Evolutionary conservation across 495 filamentous ascomycete species (phyloP), one percentile per base, ranked within the genome.

Genomic region (Cairneyella variabilis): DNA sequence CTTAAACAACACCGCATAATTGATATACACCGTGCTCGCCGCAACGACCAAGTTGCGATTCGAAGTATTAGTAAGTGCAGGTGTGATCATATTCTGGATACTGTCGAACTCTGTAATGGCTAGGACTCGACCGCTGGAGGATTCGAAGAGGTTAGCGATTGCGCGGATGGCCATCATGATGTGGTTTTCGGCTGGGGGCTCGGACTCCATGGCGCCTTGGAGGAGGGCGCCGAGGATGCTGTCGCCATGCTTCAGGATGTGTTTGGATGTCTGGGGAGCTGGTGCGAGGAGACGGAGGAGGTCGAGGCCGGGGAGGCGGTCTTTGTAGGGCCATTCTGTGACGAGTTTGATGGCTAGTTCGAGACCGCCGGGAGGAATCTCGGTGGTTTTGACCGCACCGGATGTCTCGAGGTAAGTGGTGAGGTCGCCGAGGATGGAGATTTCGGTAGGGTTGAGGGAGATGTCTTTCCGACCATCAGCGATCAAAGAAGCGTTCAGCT

Each of bases 111-210:
- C 69, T 14, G 67, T 66, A 3, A 79, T 69, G 0, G 79, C 79
- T 1, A 91, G 69, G 16, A 74, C 66, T 10, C 88, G 81, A 27
- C 93, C 93, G 50, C 83, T 71, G 3, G 76, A 65, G 0, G 87
- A 90, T 50, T 82, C 80, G 68, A 97, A 97, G 6, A 97, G 71
- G 53, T 99, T 99, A n/a, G 80, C 84, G 42, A 96, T 77, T 12
- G 84, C 77, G 10, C 95, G 90, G 37, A 88, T 71, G 0, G 87
- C 79, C 68, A 97, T 83, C 88, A 97, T 96, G 26, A 84, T 79
- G 61, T 88, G 88, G 64, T 97, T 96, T 28, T 75, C 69, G 28
- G 72, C 73, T 11, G 80, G 64, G 2, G 65, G 57, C 9, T 64
- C 71, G 12, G 73, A 71, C 17, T 68, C 60, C 30, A 65, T 72